Conservation (phyloP, 192 early-diverging fungal genomes). For the Piromyces finnis region DNA sequence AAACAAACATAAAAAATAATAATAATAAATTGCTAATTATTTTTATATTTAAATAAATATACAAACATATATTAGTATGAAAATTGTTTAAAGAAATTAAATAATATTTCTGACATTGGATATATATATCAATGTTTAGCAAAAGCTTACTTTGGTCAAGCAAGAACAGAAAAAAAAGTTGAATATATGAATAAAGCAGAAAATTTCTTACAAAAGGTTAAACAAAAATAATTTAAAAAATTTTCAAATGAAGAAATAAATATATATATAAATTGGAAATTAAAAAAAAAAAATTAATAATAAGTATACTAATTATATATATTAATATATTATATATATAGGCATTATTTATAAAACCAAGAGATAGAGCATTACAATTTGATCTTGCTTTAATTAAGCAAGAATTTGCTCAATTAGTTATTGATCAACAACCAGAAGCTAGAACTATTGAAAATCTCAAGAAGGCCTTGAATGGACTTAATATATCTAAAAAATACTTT, state of each 20-base stretch:
- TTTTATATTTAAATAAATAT: background rate
- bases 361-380: conserved; percentile 34
- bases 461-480: conserved; percentile 33
- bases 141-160: conserved; percentile 23
- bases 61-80: conserved; percentile 31
- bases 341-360: conserved; percentile 11
- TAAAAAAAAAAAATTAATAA: conserved; percentile 3
- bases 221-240: too few relatives aligned
- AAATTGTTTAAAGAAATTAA: conserved; percentile 31
- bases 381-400: conserved; percentile 73
- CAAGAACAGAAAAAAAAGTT: conserved; percentile 41
- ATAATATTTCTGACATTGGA: conserved; percentile 16
- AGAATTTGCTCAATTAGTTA: conserved; percentile 56
- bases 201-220: conserved; percentile 25
- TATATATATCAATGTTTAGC: conserved; percentile 34
- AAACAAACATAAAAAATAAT: too few relatives aligned
- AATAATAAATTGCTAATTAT: too few relatives aligned
- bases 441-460: conserved; percentile 38
- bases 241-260: too few relatives aligned
- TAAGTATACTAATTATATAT: too few relatives aligned
- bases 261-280: too few relatives aligned
- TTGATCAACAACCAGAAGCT: conserved; percentile 44
- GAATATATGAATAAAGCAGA: conserved; percentile 37
- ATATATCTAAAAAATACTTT: conserved; percentile 10
- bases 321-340: background rate